Evolutionary conservation across 2,329 filamentous ascomycete genomes (phyloP), one percentile per base, ranked within the genome.

Genomic region (Fusarium sp.): DNA sequence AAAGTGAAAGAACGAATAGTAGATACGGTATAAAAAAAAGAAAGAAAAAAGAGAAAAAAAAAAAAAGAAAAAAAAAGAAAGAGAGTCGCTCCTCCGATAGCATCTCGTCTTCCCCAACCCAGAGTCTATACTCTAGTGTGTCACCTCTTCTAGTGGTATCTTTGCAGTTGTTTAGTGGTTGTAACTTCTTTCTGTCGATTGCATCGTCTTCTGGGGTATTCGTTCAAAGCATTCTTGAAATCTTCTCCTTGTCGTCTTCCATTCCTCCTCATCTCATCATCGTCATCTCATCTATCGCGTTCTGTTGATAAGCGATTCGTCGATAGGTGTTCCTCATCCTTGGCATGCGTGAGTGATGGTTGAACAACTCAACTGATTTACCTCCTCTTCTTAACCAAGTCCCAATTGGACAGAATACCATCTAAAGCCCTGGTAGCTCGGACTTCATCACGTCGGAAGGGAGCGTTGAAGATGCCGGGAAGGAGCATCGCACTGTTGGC

Each of bases 401-500:
- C 85, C 79, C 84, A 84, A 52, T 86, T 84, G 19, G 82, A 82
- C 29, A 91, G 76, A 18, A 88, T 86, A 38, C 80, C 82, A 54
- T 88, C 84, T 68, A 91, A 78, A 10, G 85, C 83, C 78, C 81
- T 85, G 18, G 86, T 85, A 0, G 91, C 91, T 76, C 84, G 84
- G 57, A 83, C 81, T 81, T 94, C 92, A 55, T 85, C 83, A 79
- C 83, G 85, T 65, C 89, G 84, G 77, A 94, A 90, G 0, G 82
- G 81, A 4, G 84, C 82, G 77, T 92, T 92, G 77, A 93, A 93
- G 33, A 89, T 80, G 64, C 83, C 83, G 19, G 91, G 90, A 57
- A 94, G 80, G 7, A 94, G 79, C 79, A 88, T 87, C 66, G 82
- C 82, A 71, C 90, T 90, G 86, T 95, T 94, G 48, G 93, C 94